Percentiles rank a stretch among this genome's conserved stretches.
Conservation (phyloP, 192 early-diverging fungal genomes). For the Oehlia diaphana region DNA sequence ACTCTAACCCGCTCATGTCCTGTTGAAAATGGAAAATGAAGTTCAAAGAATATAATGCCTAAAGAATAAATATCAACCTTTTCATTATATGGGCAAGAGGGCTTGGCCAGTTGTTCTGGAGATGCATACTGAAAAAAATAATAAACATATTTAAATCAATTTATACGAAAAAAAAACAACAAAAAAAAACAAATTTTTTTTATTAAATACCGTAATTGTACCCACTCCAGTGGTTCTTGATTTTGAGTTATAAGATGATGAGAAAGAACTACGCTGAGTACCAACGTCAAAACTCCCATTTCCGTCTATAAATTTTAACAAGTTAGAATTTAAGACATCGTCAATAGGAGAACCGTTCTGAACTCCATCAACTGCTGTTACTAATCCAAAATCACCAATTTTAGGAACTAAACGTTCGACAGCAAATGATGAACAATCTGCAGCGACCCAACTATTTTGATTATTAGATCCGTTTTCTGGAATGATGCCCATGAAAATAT, state of each 20-base stretch:
- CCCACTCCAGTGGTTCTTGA: conserved; percentile 68
- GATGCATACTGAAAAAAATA: conserved; percentile 74
- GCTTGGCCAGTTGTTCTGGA: conserved; percentile 72
- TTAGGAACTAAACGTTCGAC: conserved; percentile 61
- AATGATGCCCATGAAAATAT: conserved; percentile 49
- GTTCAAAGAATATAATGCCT: conserved; percentile 96
- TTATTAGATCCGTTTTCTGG: neutral
- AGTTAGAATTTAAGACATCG: neutral
- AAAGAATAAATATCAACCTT: conserved; percentile 94
- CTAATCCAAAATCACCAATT: conserved; percentile 98
- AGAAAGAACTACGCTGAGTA: neutral
- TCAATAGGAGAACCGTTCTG: conserved; percentile 1
- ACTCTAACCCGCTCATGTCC: conserved; percentile 86
- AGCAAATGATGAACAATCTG: neutral
- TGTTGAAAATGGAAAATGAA: conserved; percentile 86
- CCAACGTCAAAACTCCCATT: neutral
- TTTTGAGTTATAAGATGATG: conserved; percentile 25
- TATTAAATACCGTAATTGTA: conserved; percentile 63
- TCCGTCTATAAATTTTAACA: neutral
- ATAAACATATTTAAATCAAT: neutral
- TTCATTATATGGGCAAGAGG: conserved; percentile 59
- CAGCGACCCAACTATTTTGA: neutral
- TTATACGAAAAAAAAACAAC: neutral
- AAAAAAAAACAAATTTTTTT: neutral
- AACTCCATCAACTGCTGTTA: conserved; percentile 58